phyloP scores from a whole-genome alignment of 192 early-diverging fungal species.

The Coemansia erecta region DNA sequence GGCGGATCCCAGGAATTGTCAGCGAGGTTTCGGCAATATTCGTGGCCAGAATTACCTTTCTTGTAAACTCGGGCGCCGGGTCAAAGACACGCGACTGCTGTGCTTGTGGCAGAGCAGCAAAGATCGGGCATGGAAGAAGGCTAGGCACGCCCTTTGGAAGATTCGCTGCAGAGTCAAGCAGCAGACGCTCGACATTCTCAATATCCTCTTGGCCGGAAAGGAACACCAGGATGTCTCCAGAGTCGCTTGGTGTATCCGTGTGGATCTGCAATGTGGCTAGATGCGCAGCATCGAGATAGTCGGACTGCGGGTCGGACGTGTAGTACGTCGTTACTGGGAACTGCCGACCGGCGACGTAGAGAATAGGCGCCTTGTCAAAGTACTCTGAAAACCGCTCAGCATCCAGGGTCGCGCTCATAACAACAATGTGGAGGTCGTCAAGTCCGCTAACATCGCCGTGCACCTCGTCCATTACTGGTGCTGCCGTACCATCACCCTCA shows the following conservation, averaged over 20 bases:
- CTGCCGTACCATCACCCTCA: not conserved
- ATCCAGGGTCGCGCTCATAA: conserved; percentile 97
- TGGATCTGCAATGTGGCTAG: conserved; percentile 89
- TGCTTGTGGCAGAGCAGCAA: conserved; percentile 84
- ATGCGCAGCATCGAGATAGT: conserved; percentile 89
- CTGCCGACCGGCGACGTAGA: conserved; percentile 88
- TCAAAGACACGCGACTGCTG: conserved; percentile 92
- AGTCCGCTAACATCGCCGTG: conserved; percentile 39
- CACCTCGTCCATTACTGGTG: conserved; percentile 10
- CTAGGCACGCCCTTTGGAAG: conserved; percentile 43
- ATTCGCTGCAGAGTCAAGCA: conserved; percentile 53
- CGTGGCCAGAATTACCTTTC: conserved; percentile 93
- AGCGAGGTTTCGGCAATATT: conserved; percentile 99
- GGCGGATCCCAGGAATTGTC: conserved; percentile 90
- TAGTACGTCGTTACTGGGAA: conserved; percentile 85
- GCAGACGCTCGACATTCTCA: conserved; percentile 81
- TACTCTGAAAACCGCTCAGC: conserved; percentile 89
- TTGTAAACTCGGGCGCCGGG: conserved; percentile 73
- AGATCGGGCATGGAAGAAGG: conserved; percentile 84
- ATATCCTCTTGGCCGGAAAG: conserved; percentile 91
- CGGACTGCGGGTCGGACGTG: conserved; percentile 74
- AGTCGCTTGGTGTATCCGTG: conserved; percentile 64
- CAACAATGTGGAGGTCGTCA: conserved; percentile 79
- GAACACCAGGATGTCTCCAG: conserved; percentile 93
- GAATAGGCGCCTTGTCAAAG: conserved; percentile 80